A percentile compares a stretch with the other conserved stretches of the same genome.
Conservation (phyloP, 2,329 filamentous ascomycete genomes). For the Zymoseptoria passerinii region DNA sequence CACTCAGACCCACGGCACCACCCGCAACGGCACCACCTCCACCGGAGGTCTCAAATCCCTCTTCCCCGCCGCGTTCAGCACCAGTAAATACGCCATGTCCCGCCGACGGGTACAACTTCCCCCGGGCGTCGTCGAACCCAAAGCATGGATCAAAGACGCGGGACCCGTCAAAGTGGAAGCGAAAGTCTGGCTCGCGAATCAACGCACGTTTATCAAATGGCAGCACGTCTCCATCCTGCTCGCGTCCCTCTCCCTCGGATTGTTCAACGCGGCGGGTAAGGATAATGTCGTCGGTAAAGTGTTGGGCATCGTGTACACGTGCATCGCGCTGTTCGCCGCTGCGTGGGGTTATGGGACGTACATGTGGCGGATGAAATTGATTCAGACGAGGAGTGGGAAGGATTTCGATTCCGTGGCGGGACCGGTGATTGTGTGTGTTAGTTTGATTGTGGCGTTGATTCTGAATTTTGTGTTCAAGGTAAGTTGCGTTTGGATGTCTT, state of each 20-base stretch:
- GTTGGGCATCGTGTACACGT: constrained; percentile 76
- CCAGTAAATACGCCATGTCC: constrained; percentile 62
- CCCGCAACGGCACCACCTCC: constrained; percentile 32
- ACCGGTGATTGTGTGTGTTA: constrained; percentile 72
- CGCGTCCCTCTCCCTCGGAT: constrained; percentile 69
- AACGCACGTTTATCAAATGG: constrained; percentile 98
- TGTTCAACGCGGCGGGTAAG: constrained; percentile 81
- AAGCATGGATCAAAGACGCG: constrained; percentile 85
- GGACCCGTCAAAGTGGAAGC: constrained; percentile 89
- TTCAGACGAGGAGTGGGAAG: constrained; percentile 74
- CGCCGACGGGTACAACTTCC: constrained; percentile 55
- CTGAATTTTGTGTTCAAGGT: constrained; percentile 80
- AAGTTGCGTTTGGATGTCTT: neutral
- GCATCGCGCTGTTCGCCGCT: constrained; percentile 73
- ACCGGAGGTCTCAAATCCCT: constrained; percentile 57
- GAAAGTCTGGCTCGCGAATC: constrained; percentile 98
- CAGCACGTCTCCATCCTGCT: constrained; percentile 88
- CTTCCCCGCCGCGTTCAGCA: constrained; percentile 67
- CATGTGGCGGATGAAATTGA: constrained; percentile 66
- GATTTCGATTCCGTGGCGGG: constrained; percentile 88
- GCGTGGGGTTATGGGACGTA: constrained; percentile 84
- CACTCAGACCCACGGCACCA: constrained; percentile 21
- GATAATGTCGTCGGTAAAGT: constrained; percentile 63
- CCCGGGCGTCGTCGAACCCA: constrained; percentile 78
- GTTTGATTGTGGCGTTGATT: constrained; percentile 67